phyloP scores from a whole-genome alignment of 306 rosid genomes.

The Macrotyloma uniflorum region DNA sequence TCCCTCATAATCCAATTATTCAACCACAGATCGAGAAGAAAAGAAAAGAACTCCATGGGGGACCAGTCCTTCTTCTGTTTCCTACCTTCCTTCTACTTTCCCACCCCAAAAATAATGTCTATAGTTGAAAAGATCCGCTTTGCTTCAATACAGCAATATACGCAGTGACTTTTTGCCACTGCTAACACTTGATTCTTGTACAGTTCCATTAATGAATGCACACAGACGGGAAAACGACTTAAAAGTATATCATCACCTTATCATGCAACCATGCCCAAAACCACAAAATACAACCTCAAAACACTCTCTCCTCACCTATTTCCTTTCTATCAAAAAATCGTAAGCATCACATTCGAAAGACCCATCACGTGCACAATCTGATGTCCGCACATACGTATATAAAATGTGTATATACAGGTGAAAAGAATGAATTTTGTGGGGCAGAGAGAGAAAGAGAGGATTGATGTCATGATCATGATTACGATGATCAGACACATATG shows the following conservation, averaged over 20 bases:
- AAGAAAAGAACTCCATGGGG: too few relatives aligned
- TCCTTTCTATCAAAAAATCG: conserved; percentile 23
- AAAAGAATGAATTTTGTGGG: conserved; percentile 16
- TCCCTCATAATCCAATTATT: background rate
- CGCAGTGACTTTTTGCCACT: conserved; percentile 6
- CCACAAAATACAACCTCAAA: background rate
- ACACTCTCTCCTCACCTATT: conserved; percentile 13
- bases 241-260: conserved; percentile 25
- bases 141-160: background rate
- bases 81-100: background rate
- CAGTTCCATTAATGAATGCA: conserved; percentile 33
- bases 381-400: conserved; percentile 28
- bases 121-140: background rate
- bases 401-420: conserved; percentile 47
- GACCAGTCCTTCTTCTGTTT: background rate
- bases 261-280: background rate
- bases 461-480: too few relatives aligned
- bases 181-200: conserved; percentile 28
- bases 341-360: conserved; percentile 33
- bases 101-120: background rate
- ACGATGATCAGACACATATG: conserved; percentile 41
- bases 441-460: background rate
- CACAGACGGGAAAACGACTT: conserved; percentile 4
- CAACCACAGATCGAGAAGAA: background rate
- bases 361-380: conserved; percentile 29